Percentiles rank a stretch among this genome's conserved stretches.
Evolutionary conservation across 495 filamentous ascomycete genomes (phyloP).

Genomic region (Penicillium maclennaniae): DNA sequence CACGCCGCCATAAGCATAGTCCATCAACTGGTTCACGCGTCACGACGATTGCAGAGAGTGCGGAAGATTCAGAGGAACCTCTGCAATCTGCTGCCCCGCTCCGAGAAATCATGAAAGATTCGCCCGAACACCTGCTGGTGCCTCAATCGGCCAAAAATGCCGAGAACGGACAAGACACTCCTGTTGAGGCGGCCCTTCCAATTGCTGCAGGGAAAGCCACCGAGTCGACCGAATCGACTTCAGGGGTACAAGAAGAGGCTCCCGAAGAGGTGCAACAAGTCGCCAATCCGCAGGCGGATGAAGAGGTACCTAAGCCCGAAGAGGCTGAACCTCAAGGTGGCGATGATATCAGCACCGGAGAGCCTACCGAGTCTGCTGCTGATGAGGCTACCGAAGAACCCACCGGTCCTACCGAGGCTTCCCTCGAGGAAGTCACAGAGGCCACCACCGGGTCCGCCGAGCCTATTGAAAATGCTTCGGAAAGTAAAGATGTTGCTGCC

Average conservation of each 20-base stretch:
- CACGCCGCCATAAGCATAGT: slow-evolving; percentile 67
- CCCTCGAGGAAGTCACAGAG: too few species aligned
- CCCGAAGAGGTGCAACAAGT: slow-evolving; percentile 3
- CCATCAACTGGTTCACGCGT: slow-evolving; percentile 73
- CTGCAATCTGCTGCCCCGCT: slow-evolving; percentile 10
- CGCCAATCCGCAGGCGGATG: slow-evolving; percentile 2
- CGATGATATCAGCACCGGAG: neutral
- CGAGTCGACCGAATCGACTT: slow-evolving; percentile 2
- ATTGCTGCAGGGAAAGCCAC: slow-evolving; percentile 2
- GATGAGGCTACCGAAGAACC: neutral
- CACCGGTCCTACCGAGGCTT: neutral
- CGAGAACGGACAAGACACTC: slow-evolving; percentile 2
- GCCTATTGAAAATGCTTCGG: slow-evolving; percentile 1
- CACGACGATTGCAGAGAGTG: slow-evolving; percentile 65
- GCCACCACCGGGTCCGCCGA: neutral
- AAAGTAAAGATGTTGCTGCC: slow-evolving; percentile 7
- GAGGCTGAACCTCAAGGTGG: slow-evolving; percentile 1
- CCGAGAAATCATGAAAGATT: slow-evolving; percentile 15
- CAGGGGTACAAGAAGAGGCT: neutral
- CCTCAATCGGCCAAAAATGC: slow-evolving; percentile 4
- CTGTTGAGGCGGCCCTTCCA: neutral
- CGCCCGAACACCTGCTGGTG: slow-evolving; percentile 11
- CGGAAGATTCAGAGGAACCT: slow-evolving; percentile 56
- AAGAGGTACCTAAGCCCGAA: slow-evolving; percentile 1
- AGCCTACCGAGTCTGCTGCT: neutral